Evolutionary conservation across 441 rosid genomes (phyloP), one percentile per base, ranked within the genome.

Genomic region (Kokia cookei): DNA sequence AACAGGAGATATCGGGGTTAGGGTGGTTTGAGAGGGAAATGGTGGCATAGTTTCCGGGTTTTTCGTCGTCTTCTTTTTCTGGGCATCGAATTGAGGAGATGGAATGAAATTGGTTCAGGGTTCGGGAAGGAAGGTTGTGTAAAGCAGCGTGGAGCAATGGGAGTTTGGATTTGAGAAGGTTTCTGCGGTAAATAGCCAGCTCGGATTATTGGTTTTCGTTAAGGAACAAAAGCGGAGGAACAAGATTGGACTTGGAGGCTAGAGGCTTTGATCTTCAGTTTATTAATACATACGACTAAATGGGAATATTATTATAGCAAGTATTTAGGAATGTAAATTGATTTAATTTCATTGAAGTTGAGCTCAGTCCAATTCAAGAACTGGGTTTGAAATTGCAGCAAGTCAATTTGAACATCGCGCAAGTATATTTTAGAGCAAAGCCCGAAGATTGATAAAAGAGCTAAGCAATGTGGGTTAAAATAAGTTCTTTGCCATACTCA

Each of bases 1-100:
- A 93, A 80, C 84, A 85, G 29, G 96, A 84, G 47, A 91, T 63
- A 80, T 89, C 86, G 15, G 88, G 90, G 80, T 87, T 84, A 77
- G 84, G 87, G 83, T 89, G 97, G 93, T 79, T 71, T 81, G 83
- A 69, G 75, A 89, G 86, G 75, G 82, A 75, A 79, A 78, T 42
- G 61, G 22, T 3, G 71, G 78, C 81, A 72, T 77, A 69, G 69
- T 40, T 57, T 55, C 37, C 26, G 75, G 68, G 71, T 5, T 29
- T 50, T 48, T 65, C 50, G 13, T 58, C 62, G 40, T 40, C 32
- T 42, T 67, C 26, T 47, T 69, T 71, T 72, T 59, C 65, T 77
- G 78, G 57, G 67, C 82, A 82, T 76, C 80, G 86, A 75, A 66
- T 26, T 63, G 83, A 64, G 24, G 93, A 88, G 78, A 86, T 2